Conservation (phyloP, 176 grass and related monocot genomes). For the Cenchrus purpureus region DNA sequence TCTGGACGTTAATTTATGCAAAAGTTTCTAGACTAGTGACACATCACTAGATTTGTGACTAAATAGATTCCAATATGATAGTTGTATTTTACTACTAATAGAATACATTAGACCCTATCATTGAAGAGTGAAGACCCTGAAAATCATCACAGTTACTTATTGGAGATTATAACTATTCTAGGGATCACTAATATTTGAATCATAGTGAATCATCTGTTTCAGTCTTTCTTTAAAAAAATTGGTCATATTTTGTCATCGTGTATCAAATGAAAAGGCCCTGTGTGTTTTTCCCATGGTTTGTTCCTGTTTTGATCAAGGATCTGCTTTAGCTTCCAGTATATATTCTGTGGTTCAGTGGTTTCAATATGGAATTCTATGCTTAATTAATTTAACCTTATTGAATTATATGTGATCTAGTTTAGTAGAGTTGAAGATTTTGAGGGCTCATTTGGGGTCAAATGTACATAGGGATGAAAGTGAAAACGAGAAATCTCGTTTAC, state of each 20-base stretch:
- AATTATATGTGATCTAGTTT: slow-evolving; percentile 19
- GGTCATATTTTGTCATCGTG: neutral
- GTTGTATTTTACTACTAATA: neutral
- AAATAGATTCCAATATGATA: neutral
- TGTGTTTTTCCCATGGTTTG: neutral
- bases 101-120: neutral
- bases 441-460: neutral
- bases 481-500: too few species aligned
- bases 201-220: neutral
- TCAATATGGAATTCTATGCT: slow-evolving; percentile 5
- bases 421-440: neutral
- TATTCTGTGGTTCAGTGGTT: neutral
- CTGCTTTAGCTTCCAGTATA: neutral
- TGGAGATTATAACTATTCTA: slow-evolving; percentile 1
- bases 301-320: neutral
- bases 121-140: neutral
- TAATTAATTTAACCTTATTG: slow-evolving; percentile 4
- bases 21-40: neutral
- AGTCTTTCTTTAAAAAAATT: neutral
- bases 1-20: slow-evolving; percentile 5
- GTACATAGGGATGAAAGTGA: too few species aligned
- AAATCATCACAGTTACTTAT: slow-evolving; percentile 3
- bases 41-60: neutral
- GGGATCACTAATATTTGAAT: slow-evolving; percentile 17
- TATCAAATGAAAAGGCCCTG: slow-evolving; percentile 32